A percentile compares a stretch with the other conserved stretches of the same genome.
These are phyloP conservation scores for Diaporthe ampelina DNA, from an alignment of 2,329 filamentous ascomycete genomes.

Conservation along the genomic window DNA sequence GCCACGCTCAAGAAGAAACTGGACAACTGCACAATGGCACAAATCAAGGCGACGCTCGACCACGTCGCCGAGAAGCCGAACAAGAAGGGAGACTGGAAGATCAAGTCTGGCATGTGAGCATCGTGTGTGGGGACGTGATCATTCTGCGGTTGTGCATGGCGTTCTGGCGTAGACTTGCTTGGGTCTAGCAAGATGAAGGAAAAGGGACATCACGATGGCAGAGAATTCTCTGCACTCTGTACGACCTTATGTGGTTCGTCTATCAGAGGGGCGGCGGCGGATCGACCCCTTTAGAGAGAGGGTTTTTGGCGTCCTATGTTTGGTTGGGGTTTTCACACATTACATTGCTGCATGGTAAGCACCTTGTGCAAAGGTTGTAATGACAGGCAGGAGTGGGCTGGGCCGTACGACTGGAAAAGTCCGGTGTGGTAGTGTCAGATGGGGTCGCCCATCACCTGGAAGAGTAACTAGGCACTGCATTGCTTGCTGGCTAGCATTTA, in stretches of 20 bases:
- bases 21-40: conserved; percentile 76
- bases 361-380: neutral
- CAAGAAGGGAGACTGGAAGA: conserved; percentile 56
- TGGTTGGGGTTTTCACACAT: conserved; percentile 9
- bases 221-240: neutral
- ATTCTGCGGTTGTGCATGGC: conserved; percentile 23
- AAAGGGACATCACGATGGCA: neutral
- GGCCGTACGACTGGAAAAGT: neutral
- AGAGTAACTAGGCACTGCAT: neutral
- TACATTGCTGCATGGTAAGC: neutral
- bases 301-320: conserved; percentile 10
- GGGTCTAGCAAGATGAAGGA: neutral
- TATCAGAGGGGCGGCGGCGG: neutral
- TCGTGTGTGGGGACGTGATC: neutral
- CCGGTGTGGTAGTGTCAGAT: neutral
- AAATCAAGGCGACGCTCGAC: conserved; percentile 79
- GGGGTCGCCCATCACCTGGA: neutral
- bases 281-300: neutral
- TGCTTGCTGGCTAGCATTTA: conserved; percentile 29
- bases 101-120: conserved; percentile 35
- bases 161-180: conserved; percentile 23
- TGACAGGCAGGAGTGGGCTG: neutral
- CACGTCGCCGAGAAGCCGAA: conserved; percentile 75
- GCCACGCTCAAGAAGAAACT: conserved; percentile 84
- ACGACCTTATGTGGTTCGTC: neutral